A percentile compares a stretch with the other conserved stretches of the same genome.
Evolutionary conservation across 176 grass and related monocot genomes (phyloP).

Genomic region (Phoenix dactylifera): DNA sequence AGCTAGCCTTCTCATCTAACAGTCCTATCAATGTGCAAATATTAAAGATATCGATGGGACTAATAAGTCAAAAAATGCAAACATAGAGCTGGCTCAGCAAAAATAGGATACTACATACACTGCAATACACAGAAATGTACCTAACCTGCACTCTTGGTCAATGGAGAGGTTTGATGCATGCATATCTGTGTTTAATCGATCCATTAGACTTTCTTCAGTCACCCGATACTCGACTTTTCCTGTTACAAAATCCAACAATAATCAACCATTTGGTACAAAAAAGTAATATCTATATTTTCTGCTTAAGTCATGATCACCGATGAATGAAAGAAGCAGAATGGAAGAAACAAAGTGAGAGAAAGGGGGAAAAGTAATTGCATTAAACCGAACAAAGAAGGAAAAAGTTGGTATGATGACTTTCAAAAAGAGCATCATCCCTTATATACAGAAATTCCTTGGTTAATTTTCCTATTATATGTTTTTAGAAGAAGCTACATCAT

Average conservation of each 20-base stretch:
- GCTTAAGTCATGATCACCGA: too few species aligned
- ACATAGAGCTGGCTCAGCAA: background rate
- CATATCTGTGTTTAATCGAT: slow-evolving; percentile 11
- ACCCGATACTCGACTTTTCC: slow-evolving; percentile 1
- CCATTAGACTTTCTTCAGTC: slow-evolving; percentile 20
- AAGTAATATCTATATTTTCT: background rate
- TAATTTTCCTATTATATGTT: too few species aligned
- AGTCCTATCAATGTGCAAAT: too few species aligned
- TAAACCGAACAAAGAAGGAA: too few species aligned
- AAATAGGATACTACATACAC: background rate
- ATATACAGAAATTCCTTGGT: too few species aligned
- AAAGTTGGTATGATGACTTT: too few species aligned
- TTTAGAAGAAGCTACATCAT: too few species aligned
- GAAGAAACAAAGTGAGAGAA: too few species aligned
- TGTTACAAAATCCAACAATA: background rate
- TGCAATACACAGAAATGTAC: background rate
- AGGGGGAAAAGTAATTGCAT: too few species aligned
- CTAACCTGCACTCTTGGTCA: slow-evolving; percentile 9
- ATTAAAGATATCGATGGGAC: background rate
- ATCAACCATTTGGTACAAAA: background rate
- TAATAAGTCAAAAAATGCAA: background rate
- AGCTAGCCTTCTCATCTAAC: too few species aligned
- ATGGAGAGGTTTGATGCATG: slow-evolving; percentile 9
- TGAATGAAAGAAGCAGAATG: too few species aligned
- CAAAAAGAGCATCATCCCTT: too few species aligned